Conservation (phyloP, 345 rosid genomes). For the Boechera retrofracta region DNA sequence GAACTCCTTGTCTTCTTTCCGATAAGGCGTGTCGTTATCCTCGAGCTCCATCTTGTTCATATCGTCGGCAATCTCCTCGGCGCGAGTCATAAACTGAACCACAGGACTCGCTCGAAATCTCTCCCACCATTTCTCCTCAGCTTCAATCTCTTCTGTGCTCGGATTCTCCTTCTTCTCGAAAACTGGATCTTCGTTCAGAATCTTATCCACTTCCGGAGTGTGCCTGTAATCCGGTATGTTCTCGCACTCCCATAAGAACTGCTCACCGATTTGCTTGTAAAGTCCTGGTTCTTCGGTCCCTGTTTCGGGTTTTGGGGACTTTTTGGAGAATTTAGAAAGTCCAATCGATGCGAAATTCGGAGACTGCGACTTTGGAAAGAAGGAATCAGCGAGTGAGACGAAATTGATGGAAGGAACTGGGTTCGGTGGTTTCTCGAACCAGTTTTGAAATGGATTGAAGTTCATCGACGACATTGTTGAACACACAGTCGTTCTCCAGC, state of each 20-base stretch:
- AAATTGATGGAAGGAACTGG: constrained; percentile 64
- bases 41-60: constrained; percentile 66
- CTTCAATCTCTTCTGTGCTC: constrained; percentile 61
- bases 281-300: constrained; percentile 51
- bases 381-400: constrained; percentile 49
- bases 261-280: constrained; percentile 56
- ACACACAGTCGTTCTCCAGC: neutral
- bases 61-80: constrained; percentile 64
- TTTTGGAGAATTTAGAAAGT: constrained; percentile 47
- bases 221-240: constrained; percentile 76
- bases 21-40: constrained; percentile 62
- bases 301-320: constrained; percentile 45
- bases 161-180: constrained; percentile 80
- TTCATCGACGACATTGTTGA: constrained; percentile 71
- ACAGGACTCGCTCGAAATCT: constrained; percentile 68
- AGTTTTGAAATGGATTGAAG: constrained; percentile 78
- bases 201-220: constrained; percentile 76
- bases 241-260: constrained; percentile 80
- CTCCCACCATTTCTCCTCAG: constrained; percentile 79
- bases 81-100: constrained; percentile 65
- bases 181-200: constrained; percentile 61
- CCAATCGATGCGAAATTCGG: constrained; percentile 68
- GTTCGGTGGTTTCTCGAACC: constrained; percentile 77
- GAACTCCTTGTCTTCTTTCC: constrained; percentile 67
- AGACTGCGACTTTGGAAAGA: constrained; percentile 40